phyloP scores from a whole-genome alignment of 108 stramenopile genomes.

The Conticribra guillardii region DNA sequence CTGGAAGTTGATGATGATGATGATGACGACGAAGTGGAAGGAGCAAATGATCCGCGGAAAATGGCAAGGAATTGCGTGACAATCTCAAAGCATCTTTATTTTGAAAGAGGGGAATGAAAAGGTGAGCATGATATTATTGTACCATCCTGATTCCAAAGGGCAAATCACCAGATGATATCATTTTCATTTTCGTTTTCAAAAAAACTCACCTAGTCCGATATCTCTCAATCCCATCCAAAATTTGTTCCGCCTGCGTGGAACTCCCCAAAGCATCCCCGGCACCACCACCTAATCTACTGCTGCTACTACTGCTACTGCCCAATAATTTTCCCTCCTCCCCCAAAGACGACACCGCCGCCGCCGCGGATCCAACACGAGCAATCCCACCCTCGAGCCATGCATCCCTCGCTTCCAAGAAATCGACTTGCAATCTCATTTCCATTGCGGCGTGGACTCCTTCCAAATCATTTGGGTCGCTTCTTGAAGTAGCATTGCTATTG shows the following conservation, averaged over 20 bases:
- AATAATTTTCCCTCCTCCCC: constrained; percentile 12
- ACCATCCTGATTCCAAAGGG: background rate
- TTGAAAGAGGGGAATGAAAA: background rate
- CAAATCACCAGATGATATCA: constrained; percentile 11
- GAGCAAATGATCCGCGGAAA: constrained; percentile 62
- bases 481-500: too few relatives aligned
- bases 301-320: too few relatives aligned
- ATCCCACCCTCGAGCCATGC: constrained; percentile 74
- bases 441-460: constrained; percentile 78
- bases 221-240: constrained; percentile 86
- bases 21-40: constrained; percentile 38
- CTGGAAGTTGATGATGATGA: too few relatives aligned
- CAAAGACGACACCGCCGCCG: constrained; percentile 26
- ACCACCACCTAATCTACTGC: background rate
- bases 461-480: constrained; percentile 38
- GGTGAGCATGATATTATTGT: background rate
- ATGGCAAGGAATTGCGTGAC: constrained; percentile 89
- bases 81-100: constrained; percentile 82
- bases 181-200: background rate
- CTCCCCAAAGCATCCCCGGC: constrained; percentile 10
- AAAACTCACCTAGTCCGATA: constrained; percentile 77
- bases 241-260: constrained; percentile 65
- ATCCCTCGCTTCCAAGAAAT: constrained; percentile 87
- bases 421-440: constrained; percentile 82
- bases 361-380: constrained; percentile 38